Percentiles rank a stretch among this genome's conserved stretches.
Conservation (phyloP, 352 stramenopile species). For the Phytophthora niederhauseri region DNA sequence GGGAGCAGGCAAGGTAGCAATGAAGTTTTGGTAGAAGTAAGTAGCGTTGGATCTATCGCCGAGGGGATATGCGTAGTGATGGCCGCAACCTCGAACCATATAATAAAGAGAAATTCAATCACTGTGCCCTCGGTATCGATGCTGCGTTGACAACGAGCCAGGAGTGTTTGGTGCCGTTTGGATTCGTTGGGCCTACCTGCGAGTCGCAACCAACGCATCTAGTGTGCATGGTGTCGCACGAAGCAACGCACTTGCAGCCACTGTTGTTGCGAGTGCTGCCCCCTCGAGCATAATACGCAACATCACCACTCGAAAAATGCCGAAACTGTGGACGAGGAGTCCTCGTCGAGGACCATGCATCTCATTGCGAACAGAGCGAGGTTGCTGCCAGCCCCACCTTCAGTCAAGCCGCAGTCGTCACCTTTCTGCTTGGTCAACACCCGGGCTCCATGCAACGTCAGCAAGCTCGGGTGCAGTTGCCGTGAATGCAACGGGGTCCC, state of each 20-base stretch:
- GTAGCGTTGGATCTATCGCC: constrained; percentile 5
- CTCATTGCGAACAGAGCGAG: not conserved
- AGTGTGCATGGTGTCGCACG: not conserved
- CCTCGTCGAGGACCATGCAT: not conserved
- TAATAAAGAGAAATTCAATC: no score
- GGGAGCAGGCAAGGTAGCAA: not conserved
- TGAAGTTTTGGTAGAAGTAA: constrained; percentile 28
- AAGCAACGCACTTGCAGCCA: not conserved
- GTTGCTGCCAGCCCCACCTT: not conserved
- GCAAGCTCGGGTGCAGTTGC: constrained; percentile 12
- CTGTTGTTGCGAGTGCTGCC: not conserved
- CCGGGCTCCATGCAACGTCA: not conserved
- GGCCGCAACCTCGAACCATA: no score
- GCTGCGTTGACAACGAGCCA: no score
- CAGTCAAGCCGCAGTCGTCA: not conserved
- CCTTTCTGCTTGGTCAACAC: constrained; percentile 7
- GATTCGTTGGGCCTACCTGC: no score
- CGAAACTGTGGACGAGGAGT: not conserved
- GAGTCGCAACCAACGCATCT: not conserved
- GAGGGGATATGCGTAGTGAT: no score
- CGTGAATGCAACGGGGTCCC: not conserved
- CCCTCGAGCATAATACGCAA: not conserved
- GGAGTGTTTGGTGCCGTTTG: no score
- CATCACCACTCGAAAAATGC: not conserved
- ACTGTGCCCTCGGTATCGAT: no score